Percentiles rank a stretch among this genome's conserved stretches.
These are phyloP conservation scores for Vigna reflexopilosa DNA, from an alignment of 306 rosid genomes.

Conservation along the genomic window DNA sequence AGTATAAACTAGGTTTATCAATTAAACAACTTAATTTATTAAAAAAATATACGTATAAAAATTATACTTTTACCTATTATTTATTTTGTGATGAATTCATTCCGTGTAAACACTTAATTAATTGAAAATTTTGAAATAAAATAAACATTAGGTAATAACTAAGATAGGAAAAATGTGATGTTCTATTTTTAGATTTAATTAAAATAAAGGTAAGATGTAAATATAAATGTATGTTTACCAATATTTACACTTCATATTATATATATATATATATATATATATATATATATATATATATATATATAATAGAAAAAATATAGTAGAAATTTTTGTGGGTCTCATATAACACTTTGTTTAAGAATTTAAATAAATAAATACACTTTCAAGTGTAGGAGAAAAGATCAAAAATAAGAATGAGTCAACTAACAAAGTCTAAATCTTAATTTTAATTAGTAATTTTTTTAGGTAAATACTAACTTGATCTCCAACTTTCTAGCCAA, in stretches of 20 bases:
- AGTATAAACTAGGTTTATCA: too few species aligned
- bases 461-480: not conserved
- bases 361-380: not conserved
- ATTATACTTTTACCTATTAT: too few species aligned
- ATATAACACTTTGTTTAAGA: not conserved
- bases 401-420: not conserved
- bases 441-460: not conserved
- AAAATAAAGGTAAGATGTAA: not conserved
- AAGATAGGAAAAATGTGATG: not conserved
- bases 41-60: too few species aligned
- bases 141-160: not conserved
- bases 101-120: not conserved
- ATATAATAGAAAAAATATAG: not conserved
- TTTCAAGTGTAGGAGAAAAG: not conserved
- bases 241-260: too few species aligned
- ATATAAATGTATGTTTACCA: not conserved
- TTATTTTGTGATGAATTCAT: not conserved
- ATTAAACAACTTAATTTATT: too few species aligned
- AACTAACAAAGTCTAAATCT: not conserved
- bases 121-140: not conserved
- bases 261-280: not conserved
- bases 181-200: not conserved
- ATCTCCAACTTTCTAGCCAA: conserved; percentile 10
- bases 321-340: not conserved
- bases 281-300: not conserved